Evolutionary conservation across 2,329 filamentous ascomycete genomes (phyloP).

Genomic region (Chaetomiaceae sp.): DNA sequence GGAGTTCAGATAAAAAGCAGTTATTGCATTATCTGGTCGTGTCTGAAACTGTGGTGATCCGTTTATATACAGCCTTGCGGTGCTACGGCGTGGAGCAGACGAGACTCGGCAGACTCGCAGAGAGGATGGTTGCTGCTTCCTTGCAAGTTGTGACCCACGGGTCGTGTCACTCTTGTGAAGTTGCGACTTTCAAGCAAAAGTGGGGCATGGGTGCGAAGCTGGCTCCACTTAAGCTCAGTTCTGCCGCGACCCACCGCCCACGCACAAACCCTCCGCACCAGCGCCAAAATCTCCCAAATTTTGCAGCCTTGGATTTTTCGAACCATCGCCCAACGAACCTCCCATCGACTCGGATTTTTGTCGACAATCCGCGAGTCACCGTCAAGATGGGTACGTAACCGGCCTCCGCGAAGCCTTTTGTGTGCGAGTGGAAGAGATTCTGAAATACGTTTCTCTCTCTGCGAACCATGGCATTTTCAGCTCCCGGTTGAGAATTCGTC

Average conservation of each 20-base stretch:
- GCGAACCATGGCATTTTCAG: conserved; percentile 26
- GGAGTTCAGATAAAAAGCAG: too few species aligned
- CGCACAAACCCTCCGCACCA: conserved; percentile 17
- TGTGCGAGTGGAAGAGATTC: conserved; percentile 46
- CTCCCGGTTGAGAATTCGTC: conserved; percentile 18
- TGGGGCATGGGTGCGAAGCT: too few species aligned
- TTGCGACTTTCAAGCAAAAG: too few species aligned
- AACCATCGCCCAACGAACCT: conserved; percentile 24
- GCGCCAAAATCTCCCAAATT: conserved; percentile 19
- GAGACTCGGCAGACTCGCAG: too few species aligned
- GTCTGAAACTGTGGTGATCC: too few species aligned
- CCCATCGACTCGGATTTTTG: conserved; percentile 27
- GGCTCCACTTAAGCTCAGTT: neutral
- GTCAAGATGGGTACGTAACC: conserved; percentile 60
- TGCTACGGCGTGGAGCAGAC: too few species aligned
- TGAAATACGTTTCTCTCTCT: conserved; percentile 25
- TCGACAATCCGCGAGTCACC: conserved; percentile 35
- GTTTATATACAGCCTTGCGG: too few species aligned
- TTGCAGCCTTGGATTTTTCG: conserved; percentile 8
- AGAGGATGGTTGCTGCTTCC: too few species aligned
- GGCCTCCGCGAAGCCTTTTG: conserved; percentile 38
- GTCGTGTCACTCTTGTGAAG: too few species aligned
- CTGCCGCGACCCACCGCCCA: conserved; percentile 21
- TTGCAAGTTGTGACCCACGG: too few species aligned
- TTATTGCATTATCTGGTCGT: too few species aligned